These are phyloP conservation scores for Apiospora marii DNA, from an alignment of 2,329 filamentous ascomycete species.

Conservation along the genomic window DNA sequence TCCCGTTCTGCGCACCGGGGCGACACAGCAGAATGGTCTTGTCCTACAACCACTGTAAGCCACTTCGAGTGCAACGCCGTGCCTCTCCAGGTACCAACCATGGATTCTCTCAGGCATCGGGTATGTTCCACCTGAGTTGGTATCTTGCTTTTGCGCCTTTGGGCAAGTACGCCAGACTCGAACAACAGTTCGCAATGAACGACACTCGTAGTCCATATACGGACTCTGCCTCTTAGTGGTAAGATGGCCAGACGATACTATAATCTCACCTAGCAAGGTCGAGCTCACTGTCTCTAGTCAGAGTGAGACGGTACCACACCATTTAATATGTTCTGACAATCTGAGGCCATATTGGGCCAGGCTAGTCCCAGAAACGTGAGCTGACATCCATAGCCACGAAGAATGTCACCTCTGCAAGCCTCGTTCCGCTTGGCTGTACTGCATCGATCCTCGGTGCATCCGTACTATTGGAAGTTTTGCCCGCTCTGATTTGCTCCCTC, in stretches of 20 bases:
- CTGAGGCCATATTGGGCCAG: slow-evolving; percentile 10
- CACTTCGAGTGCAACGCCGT: neutral
- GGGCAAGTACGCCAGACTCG: neutral
- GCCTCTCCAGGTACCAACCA: neutral
- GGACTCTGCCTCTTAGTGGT: neutral
- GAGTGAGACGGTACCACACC: slow-evolving; percentile 18
- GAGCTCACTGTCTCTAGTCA: neutral
- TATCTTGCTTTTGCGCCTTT: neutral
- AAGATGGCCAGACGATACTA: neutral
- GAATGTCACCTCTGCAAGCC: slow-evolving; percentile 10
- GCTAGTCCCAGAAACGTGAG: slow-evolving; percentile 18
- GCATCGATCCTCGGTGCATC: slow-evolving; percentile 8
- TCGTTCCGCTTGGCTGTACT: neutral
- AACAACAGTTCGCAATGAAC: neutral
- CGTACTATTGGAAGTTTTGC: slow-evolving; percentile 2
- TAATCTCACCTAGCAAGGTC: neutral
- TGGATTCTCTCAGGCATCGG: neutral
- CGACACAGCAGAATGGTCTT: neutral
- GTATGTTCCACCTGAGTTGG: neutral
- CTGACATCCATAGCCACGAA: slow-evolving; percentile 4
- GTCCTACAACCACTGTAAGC: neutral
- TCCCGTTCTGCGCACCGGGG: neutral
- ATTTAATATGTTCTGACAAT: neutral
- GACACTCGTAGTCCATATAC: neutral
- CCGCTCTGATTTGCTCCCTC: neutral